Evolutionary conservation across 2,329 filamentous ascomycete species (phyloP).

Genomic region (Cercospora zeina): DNA sequence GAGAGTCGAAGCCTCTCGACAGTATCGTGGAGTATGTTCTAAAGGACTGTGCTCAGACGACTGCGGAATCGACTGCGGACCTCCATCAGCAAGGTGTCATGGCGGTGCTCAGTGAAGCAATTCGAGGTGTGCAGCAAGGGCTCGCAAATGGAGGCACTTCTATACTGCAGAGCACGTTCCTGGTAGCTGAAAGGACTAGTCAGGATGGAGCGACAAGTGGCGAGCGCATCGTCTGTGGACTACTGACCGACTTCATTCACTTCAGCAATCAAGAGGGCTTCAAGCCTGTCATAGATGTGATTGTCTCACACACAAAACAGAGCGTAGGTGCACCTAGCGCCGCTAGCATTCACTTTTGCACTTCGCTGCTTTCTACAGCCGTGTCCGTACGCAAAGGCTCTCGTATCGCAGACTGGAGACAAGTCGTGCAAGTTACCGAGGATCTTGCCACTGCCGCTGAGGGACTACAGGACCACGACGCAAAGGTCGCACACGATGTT

Average conservation of each 20-base stretch:
- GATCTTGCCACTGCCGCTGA: slow-evolving; percentile 37
- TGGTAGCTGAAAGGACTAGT: slow-evolving; percentile 25
- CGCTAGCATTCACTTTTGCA: slow-evolving; percentile 45
- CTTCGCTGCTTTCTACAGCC: slow-evolving; percentile 64
- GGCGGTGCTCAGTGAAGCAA: slow-evolving; percentile 85
- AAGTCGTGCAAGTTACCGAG: slow-evolving; percentile 54
- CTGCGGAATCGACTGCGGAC: slow-evolving; percentile 50
- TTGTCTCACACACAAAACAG: slow-evolving; percentile 55
- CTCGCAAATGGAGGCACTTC: slow-evolving; percentile 59
- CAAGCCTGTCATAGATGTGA: slow-evolving; percentile 62
- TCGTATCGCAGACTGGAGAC: slow-evolving; percentile 71
- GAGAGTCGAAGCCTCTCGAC: slow-evolving; percentile 67
- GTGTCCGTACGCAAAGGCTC: slow-evolving; percentile 79
- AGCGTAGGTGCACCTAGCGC: slow-evolving; percentile 43
- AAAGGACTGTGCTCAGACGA: slow-evolving; percentile 59
- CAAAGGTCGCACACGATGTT: slow-evolving; percentile 39
- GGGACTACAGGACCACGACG: slow-evolving; percentile 26
- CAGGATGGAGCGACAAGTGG: slow-evolving; percentile 21
- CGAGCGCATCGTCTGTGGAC: slow-evolving; percentile 66
- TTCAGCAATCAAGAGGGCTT: slow-evolving; percentile 76
- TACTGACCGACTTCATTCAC: slow-evolving; percentile 79
- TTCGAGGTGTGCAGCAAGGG: slow-evolving; percentile 61
- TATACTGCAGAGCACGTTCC: slow-evolving; percentile 55
- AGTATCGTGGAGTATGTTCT: slow-evolving; percentile 71
- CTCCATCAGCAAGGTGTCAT: slow-evolving; percentile 86